Base-by-base conservation (phyloP, 1,284 basidiomycete genomes). In the Wolfiporia cocos region DNA sequence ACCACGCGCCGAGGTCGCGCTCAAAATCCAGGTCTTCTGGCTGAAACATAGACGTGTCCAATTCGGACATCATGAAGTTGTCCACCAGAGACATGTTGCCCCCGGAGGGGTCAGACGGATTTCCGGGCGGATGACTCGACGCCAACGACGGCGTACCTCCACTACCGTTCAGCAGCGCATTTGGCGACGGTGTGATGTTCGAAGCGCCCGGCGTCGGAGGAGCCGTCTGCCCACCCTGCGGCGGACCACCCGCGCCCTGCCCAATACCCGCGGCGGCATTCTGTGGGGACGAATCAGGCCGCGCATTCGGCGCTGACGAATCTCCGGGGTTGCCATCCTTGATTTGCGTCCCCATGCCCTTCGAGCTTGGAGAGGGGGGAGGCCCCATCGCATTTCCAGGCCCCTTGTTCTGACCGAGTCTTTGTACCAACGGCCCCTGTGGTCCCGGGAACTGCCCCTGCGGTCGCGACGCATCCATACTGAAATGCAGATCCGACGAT, bases 1-100 rank as follows among this genome's bases (percentile, higher is more conserved):
- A 81, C 80, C 80, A 83, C 50, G 79, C 76, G 38, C 76, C 74
- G 58, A 82, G 82, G 51, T 81, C 79, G 52, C 76, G 66, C 58
- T 82, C 80, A 49, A 81, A 81, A 52, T 78, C 30, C 20, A 49
- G 47, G 37, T 45, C 44, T 29, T 73, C 66, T n/a, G 57, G 49
- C 32, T 65, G 58, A 53, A 76, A 73, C 28, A 74, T 38, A 3
- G 42, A 34, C 15, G 57, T 54, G 39, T 74, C 70, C 37, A 78
- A 70, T 11, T 35, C 33, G 14, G 22, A 29, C 23, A 23, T 21
- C 21, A 43, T 35, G 36, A 48, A 48, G 34, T 37, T 34, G 20
- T 19, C 22, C n/a, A 29, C 7, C 15, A 60, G 51, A 24, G 42
- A 33, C 7, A 32, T 5, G 29, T 28, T 12, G 45, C 14, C n/a